Base-by-base conservation (phyloP, 371 early-diverging fungal genomes). In the Rhizopus microsporus region DNA sequence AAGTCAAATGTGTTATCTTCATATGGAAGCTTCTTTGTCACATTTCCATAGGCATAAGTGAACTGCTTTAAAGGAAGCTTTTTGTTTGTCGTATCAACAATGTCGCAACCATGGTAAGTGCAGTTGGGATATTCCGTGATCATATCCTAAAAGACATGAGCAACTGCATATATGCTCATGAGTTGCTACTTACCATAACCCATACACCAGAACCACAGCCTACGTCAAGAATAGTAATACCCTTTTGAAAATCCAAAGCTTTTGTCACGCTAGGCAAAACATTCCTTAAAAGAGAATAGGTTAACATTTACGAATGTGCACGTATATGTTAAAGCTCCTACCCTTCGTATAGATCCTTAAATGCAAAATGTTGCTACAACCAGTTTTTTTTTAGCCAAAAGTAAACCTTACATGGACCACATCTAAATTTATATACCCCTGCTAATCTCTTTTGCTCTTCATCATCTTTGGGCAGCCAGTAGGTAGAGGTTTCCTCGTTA, bases 151-250 rank as follows among this genome's bases (percentile, higher is more conserved):
- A 13, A 10, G 15, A 9, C 12, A 37, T 37, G 38, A 37, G 38
- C 12, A 37, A 37, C 38, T 9, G 3, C 12, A 7, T 37, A 7
- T 37, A 12, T 2, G 7, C 7, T 37, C 23, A 23, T 23, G 23
- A 37, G 38, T 12, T 37, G 2, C 47, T 31, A 29, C 29, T 38
- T 68, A 62, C 79, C 69, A 81, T 64, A 31, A 78, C 63, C 84
- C 84, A 83, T 12, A 80, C 75, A 9, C 84, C 84, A n/a, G 77
- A 76, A 1, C 77, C 81, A 57, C 78, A 81, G 10, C 81, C 81
- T 12, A 81, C 71, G 55, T 78, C 81, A 4, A 80, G 62, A 1
- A 79, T 65, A 31, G 68, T 52, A 4, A 52, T 51, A 15, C 46
- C 60, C 13, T 58, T n/a, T 45, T 55, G 15, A 30, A 59, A 52